Percentiles rank a stretch among this genome's conserved stretches.
phyloP scores from a whole-genome alignment of 306 rosid species.

The Casuarina cunninghamiana region DNA sequence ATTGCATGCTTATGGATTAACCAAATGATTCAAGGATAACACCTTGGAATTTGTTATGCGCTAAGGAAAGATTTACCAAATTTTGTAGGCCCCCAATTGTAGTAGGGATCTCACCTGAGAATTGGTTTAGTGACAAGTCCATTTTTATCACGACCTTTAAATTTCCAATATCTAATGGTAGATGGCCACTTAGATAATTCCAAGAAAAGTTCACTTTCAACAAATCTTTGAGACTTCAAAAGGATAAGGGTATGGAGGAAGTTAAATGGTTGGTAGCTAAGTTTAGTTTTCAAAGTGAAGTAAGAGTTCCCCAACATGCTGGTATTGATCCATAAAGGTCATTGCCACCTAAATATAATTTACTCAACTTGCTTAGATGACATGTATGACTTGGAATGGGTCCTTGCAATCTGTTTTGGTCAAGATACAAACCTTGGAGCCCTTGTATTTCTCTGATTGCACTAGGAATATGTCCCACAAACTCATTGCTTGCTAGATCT shows the following conservation, averaged over 20 bases:
- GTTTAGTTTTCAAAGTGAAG: not conserved
- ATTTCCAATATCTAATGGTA: slow-evolving; percentile 20
- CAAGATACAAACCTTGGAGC: not conserved
- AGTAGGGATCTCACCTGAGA: slow-evolving; percentile 33
- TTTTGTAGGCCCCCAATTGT: slow-evolving; percentile 1
- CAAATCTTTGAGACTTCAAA: slow-evolving; percentile 12
- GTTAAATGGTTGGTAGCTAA: not conserved
- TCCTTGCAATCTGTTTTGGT: not conserved
- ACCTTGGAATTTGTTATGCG: slow-evolving; percentile 30
- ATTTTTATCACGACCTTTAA: slow-evolving; percentile 4
- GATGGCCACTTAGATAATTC: slow-evolving; percentile 26
- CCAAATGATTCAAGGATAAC: slow-evolving; percentile 30
- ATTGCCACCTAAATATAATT: not conserved
- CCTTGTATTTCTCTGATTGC: not conserved
- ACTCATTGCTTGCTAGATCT: not conserved
- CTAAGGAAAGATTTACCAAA: slow-evolving; percentile 29
- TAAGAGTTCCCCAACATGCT: not conserved
- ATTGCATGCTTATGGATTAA: slow-evolving; percentile 18
- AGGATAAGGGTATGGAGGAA: not conserved
- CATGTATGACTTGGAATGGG: not conserved
- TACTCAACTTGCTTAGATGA: not conserved
- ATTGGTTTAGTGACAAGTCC: slow-evolving; percentile 28
- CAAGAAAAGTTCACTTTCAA: slow-evolving; percentile 7
- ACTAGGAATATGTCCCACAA: not conserved
- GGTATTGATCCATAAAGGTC: not conserved